Evolutionary conservation across 495 filamentous ascomycete species (phyloP).

Genomic region (Lasiosphaeria ovina): DNA sequence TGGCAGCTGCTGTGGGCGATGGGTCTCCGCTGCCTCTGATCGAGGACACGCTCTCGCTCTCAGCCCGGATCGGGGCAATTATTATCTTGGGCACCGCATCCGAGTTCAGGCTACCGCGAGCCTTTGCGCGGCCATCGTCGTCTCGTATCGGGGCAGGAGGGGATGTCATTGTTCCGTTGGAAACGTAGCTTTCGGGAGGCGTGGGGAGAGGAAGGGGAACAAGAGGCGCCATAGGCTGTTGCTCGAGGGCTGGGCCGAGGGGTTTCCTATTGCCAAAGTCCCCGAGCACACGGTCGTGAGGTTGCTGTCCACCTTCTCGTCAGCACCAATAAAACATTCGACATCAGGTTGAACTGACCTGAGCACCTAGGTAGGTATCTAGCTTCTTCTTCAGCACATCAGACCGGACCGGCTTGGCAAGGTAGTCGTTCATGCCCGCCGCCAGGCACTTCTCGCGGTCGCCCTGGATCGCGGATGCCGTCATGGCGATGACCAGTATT

Average conservation of each 20-base stretch:
- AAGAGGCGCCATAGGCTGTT: background rate
- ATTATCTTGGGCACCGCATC: too few species aligned
- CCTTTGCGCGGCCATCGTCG: too few species aligned
- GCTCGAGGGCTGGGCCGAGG: background rate
- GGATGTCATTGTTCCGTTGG: too few species aligned
- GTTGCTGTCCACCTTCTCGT: background rate
- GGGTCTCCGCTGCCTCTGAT: background rate
- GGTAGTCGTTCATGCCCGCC: constrained; percentile 93
- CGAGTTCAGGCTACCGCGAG: too few species aligned
- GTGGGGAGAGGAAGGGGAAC: background rate
- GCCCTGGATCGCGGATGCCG: constrained; percentile 84
- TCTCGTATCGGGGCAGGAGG: too few species aligned
- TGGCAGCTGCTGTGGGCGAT: background rate
- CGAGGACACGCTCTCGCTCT: background rate
- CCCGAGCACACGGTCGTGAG: background rate
- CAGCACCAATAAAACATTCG: background rate
- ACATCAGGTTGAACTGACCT: constrained; percentile 15
- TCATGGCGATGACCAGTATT: constrained; percentile 89
- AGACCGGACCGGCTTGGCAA: constrained; percentile 83
- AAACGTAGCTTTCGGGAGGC: too few species aligned
- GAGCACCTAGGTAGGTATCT: constrained; percentile 55
- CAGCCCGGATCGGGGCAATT: background rate
- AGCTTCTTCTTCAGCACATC: constrained; percentile 72
- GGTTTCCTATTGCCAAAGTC: background rate
- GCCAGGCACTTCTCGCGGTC: constrained; percentile 90